Base-by-base conservation (phyloP, 2,329 filamentous ascomycete genomes). In the Sporothrix brunneoviolacea region DNA sequence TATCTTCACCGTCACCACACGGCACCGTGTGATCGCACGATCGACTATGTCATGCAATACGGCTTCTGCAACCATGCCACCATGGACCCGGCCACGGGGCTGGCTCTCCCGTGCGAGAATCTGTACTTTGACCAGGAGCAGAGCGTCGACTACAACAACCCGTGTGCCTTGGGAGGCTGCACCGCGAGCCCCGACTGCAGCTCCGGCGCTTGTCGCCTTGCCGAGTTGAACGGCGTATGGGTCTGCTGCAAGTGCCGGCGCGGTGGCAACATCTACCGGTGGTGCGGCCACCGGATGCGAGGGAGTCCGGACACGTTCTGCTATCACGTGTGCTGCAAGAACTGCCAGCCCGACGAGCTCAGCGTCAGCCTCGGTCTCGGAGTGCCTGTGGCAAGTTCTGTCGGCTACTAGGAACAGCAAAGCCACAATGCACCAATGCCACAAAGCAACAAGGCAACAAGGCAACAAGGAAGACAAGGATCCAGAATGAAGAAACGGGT, bases 301-400 rank as follows among this genome's bases (percentile, higher is more conserved):
- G 67, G 65, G 12, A 70, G 71, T 53, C 71, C 73, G 9, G 70
- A 77, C 54, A 73, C 71, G 1, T 71, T 76, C 39, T 79, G 75
- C 60, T 75, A 75, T 54, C 76, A 79, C 52, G 61, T 57, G n/a
- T 68, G 75, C 45, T 79, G 75, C 58, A 60, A 64, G 35, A 58
- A 57, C 4, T 78, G 75, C 53, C 64, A 62, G 39, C 53, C 66
- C 10, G 70, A 75, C 21, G 44, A 44, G 35, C 19, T 28, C 21
- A 33, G n/a, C 16, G 21, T 36, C 24, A 15, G 12, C 15, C 27
- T 44, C 19, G 15, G 24, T 3, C 9, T 36, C 13, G 36, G 24
- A 9, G 19, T 39, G 16, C n/a, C 42, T 9, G 24, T 50, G 38
- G 33, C 41, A 4, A 27, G 24, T 18, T 30, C 41, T 8, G 35